Percentiles rank a stretch among this genome's conserved stretches.
Evolutionary conservation across 768 basidiomycete species (phyloP).

Genomic region (Coprinellus micaceus): DNA sequence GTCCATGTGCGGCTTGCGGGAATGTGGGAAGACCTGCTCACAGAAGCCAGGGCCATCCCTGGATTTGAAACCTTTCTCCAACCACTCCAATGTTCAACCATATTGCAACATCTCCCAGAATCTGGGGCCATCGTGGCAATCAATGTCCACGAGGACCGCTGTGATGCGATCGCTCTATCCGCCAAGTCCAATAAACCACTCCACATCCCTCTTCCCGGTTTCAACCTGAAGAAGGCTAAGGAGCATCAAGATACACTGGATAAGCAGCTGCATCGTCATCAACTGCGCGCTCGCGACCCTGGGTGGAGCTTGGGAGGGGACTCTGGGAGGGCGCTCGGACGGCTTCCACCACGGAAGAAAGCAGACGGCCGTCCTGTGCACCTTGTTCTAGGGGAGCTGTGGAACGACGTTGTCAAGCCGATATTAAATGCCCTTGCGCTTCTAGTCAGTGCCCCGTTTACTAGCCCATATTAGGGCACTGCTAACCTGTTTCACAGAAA

Average conservation of each 20-base stretch:
- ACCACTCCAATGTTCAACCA: constrained; percentile 6
- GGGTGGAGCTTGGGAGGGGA: not conserved
- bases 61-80: constrained; percentile 21
- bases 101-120: constrained; percentile 9
- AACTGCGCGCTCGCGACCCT: not conserved
- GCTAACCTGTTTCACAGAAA: not conserved
- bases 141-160: constrained; percentile 15
- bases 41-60: constrained; percentile 8
- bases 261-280: not conserved
- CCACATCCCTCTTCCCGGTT: constrained; percentile 9
- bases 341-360: not conserved
- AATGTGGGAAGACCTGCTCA: constrained; percentile 16
- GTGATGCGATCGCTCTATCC: constrained; percentile 19
- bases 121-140: constrained; percentile 18
- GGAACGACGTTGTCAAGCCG: constrained; percentile 1
- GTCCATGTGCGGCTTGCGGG: constrained; percentile 16
- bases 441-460: not conserved
- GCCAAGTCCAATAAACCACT: constrained; percentile 1
- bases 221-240: not conserved
- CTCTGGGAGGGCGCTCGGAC: not conserved
- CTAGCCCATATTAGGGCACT: not conserved
- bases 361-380: not conserved
- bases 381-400: not conserved
- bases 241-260: too few relatives aligned
- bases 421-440: not conserved